A percentile compares a stretch with the other conserved stretches of the same genome.
Conservation (phyloP, 2,329 filamentous ascomycete species). For the Fusarium nanum region DNA sequence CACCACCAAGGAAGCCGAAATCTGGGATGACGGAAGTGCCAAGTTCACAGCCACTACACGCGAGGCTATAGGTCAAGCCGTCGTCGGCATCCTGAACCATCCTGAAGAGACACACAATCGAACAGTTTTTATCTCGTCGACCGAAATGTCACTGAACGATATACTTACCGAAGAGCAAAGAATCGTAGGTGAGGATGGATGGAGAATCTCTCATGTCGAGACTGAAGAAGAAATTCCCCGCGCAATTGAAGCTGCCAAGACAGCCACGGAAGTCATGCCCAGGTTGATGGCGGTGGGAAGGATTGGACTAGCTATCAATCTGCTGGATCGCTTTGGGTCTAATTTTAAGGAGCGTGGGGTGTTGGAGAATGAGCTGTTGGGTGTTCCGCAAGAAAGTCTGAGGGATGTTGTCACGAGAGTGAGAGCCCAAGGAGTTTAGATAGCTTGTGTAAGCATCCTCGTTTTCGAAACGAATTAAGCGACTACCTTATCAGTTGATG, state of each 20-base stretch:
- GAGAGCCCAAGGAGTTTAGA: background rate
- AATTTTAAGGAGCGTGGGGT: background rate
- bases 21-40: background rate
- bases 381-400: background rate
- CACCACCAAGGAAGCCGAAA: rapidly evolving
- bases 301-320: background rate
- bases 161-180: rapidly evolving
- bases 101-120: background rate
- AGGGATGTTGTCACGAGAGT: rapidly evolving
- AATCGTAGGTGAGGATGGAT: background rate
- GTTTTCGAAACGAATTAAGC: too few relatives aligned
- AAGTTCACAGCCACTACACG: background rate
- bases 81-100: rapidly evolving
- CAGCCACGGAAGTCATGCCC: background rate
- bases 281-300: background rate
- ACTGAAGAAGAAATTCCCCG: background rate
- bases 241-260: background rate
- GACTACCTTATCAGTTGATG: too few relatives aligned
- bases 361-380: background rate
- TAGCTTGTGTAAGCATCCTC: rapidly evolving
- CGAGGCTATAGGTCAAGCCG: background rate
- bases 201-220: background rate
- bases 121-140: background rate
- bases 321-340: background rate
- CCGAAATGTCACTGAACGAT: background rate